Percentiles rank a stretch among this genome's conserved stretches.
Conservation (phyloP, 768 basidiomycete genomes). For the Lentinula edodes region DNA sequence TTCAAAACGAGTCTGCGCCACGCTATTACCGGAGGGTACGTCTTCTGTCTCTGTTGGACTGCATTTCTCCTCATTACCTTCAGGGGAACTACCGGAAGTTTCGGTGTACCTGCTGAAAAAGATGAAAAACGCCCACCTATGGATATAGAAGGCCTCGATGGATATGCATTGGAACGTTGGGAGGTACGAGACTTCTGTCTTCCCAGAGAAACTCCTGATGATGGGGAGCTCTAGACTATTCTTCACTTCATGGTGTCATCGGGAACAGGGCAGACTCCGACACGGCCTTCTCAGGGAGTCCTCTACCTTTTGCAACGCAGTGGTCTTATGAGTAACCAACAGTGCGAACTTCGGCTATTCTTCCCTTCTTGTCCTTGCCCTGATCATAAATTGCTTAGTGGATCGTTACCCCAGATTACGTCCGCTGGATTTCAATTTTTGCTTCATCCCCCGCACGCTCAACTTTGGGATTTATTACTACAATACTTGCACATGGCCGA, state of each 20-base stretch:
- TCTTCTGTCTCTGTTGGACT: slow-evolving; percentile 2
- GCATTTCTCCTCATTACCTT: not conserved
- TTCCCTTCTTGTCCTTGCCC: slow-evolving; percentile 9
- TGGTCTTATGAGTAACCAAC: slow-evolving; percentile 74
- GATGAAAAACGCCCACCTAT: slow-evolving; percentile 55
- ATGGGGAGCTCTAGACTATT: slow-evolving; percentile 59
- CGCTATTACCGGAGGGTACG: slow-evolving; percentile 85
- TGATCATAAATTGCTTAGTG: slow-evolving; percentile 27
- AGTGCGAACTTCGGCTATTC: slow-evolving; percentile 15
- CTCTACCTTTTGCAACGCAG: slow-evolving; percentile 78
- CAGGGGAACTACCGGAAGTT: slow-evolving; percentile 76
- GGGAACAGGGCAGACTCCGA: slow-evolving; percentile 67
- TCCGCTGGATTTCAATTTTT: slow-evolving; percentile 96
- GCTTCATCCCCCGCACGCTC: slow-evolving; percentile 88
- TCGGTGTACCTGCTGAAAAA: slow-evolving; percentile 70
- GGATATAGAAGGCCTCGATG: slow-evolving; percentile 61
- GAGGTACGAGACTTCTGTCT: slow-evolving; percentile 48
- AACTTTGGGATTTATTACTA: slow-evolving; percentile 91
- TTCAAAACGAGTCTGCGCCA: slow-evolving; percentile 79
- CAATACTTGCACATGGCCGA: slow-evolving; percentile 86
- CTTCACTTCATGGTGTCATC: slow-evolving; percentile 98
- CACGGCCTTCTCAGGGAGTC: slow-evolving; percentile 78
- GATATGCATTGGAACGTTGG: slow-evolving; percentile 84
- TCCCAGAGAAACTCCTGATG: not conserved
- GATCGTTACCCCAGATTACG: slow-evolving; percentile 71